Percentiles rank a stretch among this genome's conserved stretches.
Evolutionary conservation across 2,329 filamentous ascomycete genomes (phyloP).

Genomic region (Pseudogymnoascus sp.): DNA sequence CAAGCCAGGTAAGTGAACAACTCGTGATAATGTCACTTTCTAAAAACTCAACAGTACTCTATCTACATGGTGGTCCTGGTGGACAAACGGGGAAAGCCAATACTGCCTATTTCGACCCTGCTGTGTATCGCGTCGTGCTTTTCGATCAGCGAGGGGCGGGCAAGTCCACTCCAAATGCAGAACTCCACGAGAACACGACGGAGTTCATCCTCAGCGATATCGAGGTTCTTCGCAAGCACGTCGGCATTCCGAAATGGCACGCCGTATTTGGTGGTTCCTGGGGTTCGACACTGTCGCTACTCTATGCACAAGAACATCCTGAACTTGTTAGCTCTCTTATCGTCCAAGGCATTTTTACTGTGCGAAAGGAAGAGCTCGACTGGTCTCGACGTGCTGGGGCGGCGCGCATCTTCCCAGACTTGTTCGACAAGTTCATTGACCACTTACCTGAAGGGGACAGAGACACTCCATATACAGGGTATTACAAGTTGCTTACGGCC

Average conservation of each 20-base stretch:
- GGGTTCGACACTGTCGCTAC: constrained; percentile 37
- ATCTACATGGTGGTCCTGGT: constrained; percentile 35
- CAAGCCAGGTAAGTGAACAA: constrained; percentile 27
- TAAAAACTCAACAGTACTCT: constrained; percentile 25
- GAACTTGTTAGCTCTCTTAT: constrained; percentile 31
- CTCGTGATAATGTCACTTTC: neutral
- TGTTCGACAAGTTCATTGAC: constrained; percentile 17
- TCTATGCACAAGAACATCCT: constrained; percentile 36
- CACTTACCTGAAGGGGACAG: constrained; percentile 30
- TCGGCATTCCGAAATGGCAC: constrained; percentile 36
- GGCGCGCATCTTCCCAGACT: constrained; percentile 28
- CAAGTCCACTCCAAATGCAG: constrained; percentile 33
- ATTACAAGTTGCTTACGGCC: constrained; percentile 33
- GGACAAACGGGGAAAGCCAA: constrained; percentile 28
- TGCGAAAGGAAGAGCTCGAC: constrained; percentile 27
- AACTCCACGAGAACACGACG: constrained; percentile 36
- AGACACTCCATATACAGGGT: constrained; percentile 29
- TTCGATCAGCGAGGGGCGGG: constrained; percentile 40
- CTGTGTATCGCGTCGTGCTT: constrained; percentile 36
- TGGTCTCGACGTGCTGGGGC: constrained; percentile 24
- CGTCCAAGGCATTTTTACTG: constrained; percentile 35
- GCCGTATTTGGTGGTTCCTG: constrained; percentile 40
- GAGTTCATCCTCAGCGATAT: constrained; percentile 37
- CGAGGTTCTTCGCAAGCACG: constrained; percentile 34
- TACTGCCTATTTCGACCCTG: constrained; percentile 35